Evolutionary conservation across 2,329 filamentous ascomycete genomes (phyloP), one percentile per base, ranked within the genome.

Genomic region (Alternaria arbusti): DNA sequence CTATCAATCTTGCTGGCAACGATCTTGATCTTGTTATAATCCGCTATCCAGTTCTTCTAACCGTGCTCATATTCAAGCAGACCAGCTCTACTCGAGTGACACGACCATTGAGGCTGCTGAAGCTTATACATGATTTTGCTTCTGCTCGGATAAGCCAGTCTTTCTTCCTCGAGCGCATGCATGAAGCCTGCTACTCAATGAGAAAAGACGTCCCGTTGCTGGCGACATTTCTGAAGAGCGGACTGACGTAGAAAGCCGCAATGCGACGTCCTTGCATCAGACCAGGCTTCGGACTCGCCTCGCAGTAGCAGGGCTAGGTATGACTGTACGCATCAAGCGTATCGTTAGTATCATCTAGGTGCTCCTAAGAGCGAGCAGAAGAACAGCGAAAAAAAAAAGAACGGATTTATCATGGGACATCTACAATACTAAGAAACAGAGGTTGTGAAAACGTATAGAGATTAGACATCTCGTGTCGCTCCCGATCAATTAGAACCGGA

Each of bases 91-190:
- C 3, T 40, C n/a, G 10, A 49, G 46, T 20, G n/a, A 50, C 30
- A 50, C 22, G 17, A n/a, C n/a, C 3, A 1, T 22, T 50, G 6
- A 3, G 12, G n/a, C 46, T 28, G 17, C 4, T 30, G 4, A 10
- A 36, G 49, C 30, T n/a, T 0, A n/a, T 20, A 23, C 28, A 2
- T 12, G 20, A 6, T 22, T 15, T 15, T 20, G 5, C 49, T 2
- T 47, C 2, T 22, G 17, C 6, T 15, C 40, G 2, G 25, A 44
- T 9, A 44, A 47, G 52, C 50, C 43, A 28, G 22, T 63, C 67
- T 62, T 71, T 71, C 76, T 68, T 79, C 78, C 70, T 79, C 75
- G 66, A 76, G 66, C 61, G 61, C 67, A 68, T 64, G 67, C 77
- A 54, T 70, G 30, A 62, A 73, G 77, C 74, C 68, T 68, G 54